Evolutionary conservation across 2,329 filamentous ascomycete species (phyloP).

Genomic region (Fusarium sp.): DNA sequence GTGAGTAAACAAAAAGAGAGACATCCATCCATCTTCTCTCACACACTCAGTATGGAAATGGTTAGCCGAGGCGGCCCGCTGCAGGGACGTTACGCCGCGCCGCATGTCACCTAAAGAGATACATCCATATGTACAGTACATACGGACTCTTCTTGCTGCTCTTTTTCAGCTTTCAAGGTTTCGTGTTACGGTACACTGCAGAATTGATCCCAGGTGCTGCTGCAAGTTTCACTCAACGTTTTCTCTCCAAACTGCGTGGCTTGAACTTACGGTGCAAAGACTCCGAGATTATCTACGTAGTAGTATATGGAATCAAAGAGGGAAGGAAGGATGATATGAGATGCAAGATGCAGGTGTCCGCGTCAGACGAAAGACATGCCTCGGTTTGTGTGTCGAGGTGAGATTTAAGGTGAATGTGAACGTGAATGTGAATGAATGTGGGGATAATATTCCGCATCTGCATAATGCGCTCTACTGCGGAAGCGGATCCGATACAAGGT

Average conservation of each 20-base stretch:
- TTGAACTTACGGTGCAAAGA: not conserved
- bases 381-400: not conserved
- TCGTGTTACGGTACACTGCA: not conserved
- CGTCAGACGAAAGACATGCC: not conserved
- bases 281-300: not conserved
- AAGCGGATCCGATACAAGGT: not conserved
- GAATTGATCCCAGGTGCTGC: not conserved
- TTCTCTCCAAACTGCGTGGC: not conserved
- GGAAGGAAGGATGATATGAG: not conserved
- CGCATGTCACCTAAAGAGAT: constrained; percentile 2
- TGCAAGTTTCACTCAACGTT: not conserved
- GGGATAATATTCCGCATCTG: not conserved
- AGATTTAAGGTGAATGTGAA: not conserved
- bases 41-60: constrained; percentile 24
- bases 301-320: too few species aligned
- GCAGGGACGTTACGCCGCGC: constrained; percentile 39
- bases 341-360: not conserved
- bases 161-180: not conserved
- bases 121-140: not conserved
- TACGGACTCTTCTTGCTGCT: not conserved
- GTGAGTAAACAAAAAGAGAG: not conserved
- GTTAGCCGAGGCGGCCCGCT: constrained; percentile 40
- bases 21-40: not conserved
- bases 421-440: not conserved
- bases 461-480: not conserved